Base-by-base conservation (phyloP, 2,329 filamentous ascomycete species). In the Paracoccidioides brasiliensis region DNA sequence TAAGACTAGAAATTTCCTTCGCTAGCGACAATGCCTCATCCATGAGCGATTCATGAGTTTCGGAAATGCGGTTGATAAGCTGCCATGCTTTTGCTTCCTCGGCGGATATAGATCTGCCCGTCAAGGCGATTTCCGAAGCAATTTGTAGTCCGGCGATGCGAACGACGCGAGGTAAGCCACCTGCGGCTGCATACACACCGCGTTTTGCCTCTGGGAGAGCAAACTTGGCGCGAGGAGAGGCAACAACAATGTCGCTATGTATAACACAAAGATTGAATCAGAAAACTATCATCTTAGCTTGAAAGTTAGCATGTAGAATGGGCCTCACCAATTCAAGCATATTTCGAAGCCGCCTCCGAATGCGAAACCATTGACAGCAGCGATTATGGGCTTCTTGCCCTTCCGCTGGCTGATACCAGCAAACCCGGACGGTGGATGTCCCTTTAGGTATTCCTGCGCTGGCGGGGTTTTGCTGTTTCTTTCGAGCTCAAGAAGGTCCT, bases 341-440 rank as follows among this genome's bases (percentile, higher is more conserved):
- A 90, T 88, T 73, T 91, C 87, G 71, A 86, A 83, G 2, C 86
- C 87, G 52, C 88, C 87, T 42, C 88, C 88, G 40, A 87, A 76
- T 46, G 84, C 86, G 35, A 86, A 73, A 1, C 87, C 87, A 65
- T 90, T 88, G n/a, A 90, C 84, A 0, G 87, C 88, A 1, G 83
- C 85, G 32, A 91, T 77, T 50, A 91, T 76, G 1, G 87, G 87
- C 64, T 91, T 91, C 70, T 80, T 82, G 0, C 82, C 81, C 10
- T 67, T 67, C 10, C 82, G 71, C 43, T 77, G 70, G 43, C 77
- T 80, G 12, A 85, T 64, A 0, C 79, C 81, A 41, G 71, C 76
- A 62, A 82, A 80, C 0, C 80, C 81, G 1, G 69, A 68, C 1
- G 70, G 55, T 1, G 77, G 76, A 58, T 76, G 75, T 54, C 66